Percentiles rank a stretch among this genome's conserved stretches.
Evolutionary conservation across 441 rosid genomes (phyloP).

Genomic region (Erodium texanum): DNA sequence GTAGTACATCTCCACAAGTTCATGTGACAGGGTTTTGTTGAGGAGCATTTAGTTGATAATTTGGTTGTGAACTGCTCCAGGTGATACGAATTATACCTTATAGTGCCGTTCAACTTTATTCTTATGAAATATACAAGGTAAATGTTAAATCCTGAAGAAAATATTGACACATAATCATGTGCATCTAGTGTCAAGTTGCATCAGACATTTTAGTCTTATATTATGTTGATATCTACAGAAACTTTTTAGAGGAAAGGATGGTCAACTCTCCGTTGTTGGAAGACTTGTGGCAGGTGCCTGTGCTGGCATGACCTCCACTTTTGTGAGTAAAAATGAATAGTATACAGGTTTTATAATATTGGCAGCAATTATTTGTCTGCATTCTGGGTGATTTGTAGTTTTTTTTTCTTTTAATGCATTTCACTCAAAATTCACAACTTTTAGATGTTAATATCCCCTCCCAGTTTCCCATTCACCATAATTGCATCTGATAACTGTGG

Average conservation of each 20-base stretch:
- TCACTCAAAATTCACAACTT: no score
- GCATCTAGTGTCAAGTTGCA: not conserved
- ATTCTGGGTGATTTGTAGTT: not conserved
- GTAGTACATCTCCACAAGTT: slow-evolving; percentile 5
- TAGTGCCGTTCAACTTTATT: slow-evolving; percentile 87
- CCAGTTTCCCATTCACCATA: not conserved
- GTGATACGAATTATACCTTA: slow-evolving; percentile 86
- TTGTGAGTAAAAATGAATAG: slow-evolving; percentile 38
- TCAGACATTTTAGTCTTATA: slow-evolving; percentile 16
- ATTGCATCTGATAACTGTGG: slow-evolving; percentile 10
- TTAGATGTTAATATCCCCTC: no score
- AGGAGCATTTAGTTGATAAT: slow-evolving; percentile 17
- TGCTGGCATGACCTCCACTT: slow-evolving; percentile 99
- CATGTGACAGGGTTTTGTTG: slow-evolving; percentile 4
- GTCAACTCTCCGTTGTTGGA: slow-evolving; percentile 73
- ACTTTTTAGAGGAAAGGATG: slow-evolving; percentile 73
- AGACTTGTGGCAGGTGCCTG: slow-evolving; percentile 98
- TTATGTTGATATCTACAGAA: slow-evolving; percentile 39
- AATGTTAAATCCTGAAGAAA: not conserved
- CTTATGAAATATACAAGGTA: slow-evolving; percentile 95
- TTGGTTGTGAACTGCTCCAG: slow-evolving; percentile 33
- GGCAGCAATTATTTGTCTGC: not conserved
- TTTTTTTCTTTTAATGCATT: no score
- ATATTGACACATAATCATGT: not conserved
- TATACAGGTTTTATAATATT: slow-evolving; percentile 3